Evolutionary conservation across 1,284 basidiomycete species (phyloP), one percentile per base, ranked within the genome.

Genomic region (Tausonia pullulans): DNA sequence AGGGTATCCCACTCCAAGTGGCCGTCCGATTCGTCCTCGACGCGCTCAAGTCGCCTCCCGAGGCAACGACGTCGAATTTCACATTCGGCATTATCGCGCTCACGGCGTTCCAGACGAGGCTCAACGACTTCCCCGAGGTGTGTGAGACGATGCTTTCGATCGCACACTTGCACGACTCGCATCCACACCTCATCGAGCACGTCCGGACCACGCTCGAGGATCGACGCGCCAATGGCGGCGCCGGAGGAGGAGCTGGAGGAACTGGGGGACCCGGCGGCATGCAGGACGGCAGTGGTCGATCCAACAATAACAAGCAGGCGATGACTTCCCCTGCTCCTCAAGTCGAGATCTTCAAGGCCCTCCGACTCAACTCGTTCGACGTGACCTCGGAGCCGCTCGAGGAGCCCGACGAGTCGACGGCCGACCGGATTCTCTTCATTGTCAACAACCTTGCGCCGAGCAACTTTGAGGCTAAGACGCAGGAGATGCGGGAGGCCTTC

Each of bases 1-100:
- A 98, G 74, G 89, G 89, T 72, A 91, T 96, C 64, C 91, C 96
- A 11, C 86, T 98, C 44, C 91, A 92, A 58, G 97, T 98, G 68
- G 96, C 96, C 27, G 90, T 98, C 65, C 89, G 96, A 69, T 98
- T 97, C 74, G 90, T 98, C 61, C 81, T 98, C 43, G 95, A 98
- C 71, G 94, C 96, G 0, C 82, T 98, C 69, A 87, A 87, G 69
- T 90, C 89, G 71, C 84, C 90, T 44, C 87, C 92, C 1, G 89
- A 92, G 66, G 61, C 68, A 16, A 59, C 66, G 40, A 71, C 74
- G 59, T 90, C 92, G 58, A 82, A 96, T 63, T 98, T 97, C 83
- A 89, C 89, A 72, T 99, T 98, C 75, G 96, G 95, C 69, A 81
- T 94, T 65, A 88, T 94, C 75, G 94, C 96, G 1, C 81, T 99